Conservation (phyloP, 306 rosid genomes). For the Aeschynomene evenia region DNA sequence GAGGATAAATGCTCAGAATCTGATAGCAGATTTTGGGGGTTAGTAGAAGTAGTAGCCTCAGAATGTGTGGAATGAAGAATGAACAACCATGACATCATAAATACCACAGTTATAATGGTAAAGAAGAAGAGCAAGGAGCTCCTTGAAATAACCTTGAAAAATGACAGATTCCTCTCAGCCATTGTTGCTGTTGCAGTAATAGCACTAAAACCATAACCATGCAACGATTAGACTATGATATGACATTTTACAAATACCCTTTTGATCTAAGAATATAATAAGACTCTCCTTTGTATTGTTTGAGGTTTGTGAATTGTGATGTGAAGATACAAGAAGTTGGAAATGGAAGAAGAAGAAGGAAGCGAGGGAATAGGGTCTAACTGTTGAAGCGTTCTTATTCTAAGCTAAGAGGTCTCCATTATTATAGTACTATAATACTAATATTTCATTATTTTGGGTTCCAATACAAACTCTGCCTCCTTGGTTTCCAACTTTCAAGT, state of each 20-base stretch:
- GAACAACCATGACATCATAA: conserved; percentile 61
- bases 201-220: neutral
- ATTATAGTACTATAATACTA: neutral
- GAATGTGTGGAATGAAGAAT: conserved; percentile 52
- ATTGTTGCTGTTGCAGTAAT: conserved; percentile 26
- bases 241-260: neutral
- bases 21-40: conserved; percentile 33
- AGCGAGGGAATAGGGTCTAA: conserved; percentile 43
- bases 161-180: conserved; percentile 44
- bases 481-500: neutral
- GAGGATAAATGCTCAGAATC: conserved; percentile 34
- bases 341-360: neutral
- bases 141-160: conserved; percentile 43
- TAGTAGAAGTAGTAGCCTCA: conserved; percentile 32
- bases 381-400: conserved; percentile 38
- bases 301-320: neutral
- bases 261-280: neutral
- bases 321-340: neutral
- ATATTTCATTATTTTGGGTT: too few relatives aligned
- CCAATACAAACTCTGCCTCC: conserved; percentile 18
- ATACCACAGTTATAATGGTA: conserved; percentile 43
- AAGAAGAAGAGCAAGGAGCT: conserved; percentile 55
- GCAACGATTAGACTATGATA: neutral
- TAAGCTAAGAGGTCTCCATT: neutral
- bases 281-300: neutral